Percentiles rank a stretch among this genome's conserved stretches.
Evolutionary conservation across 1,284 basidiomycete genomes (phyloP).

Genomic region (Blastosporella zonata): DNA sequence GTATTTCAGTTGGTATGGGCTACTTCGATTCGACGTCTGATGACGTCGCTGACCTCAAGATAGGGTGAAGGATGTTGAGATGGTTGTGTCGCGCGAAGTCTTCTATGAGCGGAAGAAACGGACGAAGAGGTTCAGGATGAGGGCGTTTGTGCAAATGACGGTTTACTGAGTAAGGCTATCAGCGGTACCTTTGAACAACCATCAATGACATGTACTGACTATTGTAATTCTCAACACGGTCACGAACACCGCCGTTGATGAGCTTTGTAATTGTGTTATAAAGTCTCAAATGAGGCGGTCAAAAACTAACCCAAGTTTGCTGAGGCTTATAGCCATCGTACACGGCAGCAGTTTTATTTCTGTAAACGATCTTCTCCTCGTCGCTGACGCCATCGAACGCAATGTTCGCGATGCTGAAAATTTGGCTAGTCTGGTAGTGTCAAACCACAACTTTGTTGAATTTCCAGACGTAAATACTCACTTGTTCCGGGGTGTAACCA

Average conservation of each 20-base stretch:
- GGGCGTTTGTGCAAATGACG: slow-evolving; percentile 38
- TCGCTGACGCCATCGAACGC: slow-evolving; percentile 50
- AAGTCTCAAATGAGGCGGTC: neutral
- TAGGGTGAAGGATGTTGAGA: slow-evolving; percentile 44
- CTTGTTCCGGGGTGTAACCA: slow-evolving; percentile 34
- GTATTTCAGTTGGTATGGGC: neutral
- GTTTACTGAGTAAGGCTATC: slow-evolving; percentile 35
- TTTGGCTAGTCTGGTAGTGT: slow-evolving; percentile 41
- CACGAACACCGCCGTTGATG: slow-evolving; percentile 51
- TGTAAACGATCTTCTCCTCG: slow-evolving; percentile 56
- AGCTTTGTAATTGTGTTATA: slow-evolving; percentile 27
- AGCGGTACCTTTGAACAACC: neutral
- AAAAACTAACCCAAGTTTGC: slow-evolving; percentile 45
- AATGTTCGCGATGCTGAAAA: slow-evolving; percentile 62
- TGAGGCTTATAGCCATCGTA: slow-evolving; percentile 60
- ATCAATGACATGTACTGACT: slow-evolving; percentile 2
- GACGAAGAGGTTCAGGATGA: slow-evolving; percentile 49
- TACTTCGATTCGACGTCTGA: too few relatives aligned
- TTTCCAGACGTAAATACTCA: neutral
- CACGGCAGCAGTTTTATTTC: slow-evolving; percentile 45
- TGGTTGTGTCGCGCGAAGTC: slow-evolving; percentile 40
- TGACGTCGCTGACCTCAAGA: slow-evolving; percentile 45
- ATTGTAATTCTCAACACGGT: slow-evolving; percentile 39
- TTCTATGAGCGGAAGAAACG: slow-evolving; percentile 57
- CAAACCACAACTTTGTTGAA: too few relatives aligned